Percentiles rank a stretch among this genome's conserved stretches.
phyloP scores from a whole-genome alignment of 441 rosid genomes.

The Croton setiger region DNA sequence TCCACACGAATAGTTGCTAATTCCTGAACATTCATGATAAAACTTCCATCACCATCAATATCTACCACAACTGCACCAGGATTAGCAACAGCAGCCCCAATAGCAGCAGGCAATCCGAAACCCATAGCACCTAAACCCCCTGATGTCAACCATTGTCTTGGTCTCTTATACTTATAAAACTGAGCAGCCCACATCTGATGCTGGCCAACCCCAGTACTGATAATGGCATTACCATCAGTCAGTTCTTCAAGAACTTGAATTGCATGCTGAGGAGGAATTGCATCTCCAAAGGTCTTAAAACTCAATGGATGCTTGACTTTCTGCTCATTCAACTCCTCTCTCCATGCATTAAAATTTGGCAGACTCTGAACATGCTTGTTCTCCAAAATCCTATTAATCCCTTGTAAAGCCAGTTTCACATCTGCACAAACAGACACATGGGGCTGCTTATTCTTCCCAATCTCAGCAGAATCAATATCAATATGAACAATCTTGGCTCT shows the following conservation, averaged over 20 bases:
- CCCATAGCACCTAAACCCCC: slow-evolving; percentile 99
- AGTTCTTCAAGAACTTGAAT: slow-evolving; percentile 85
- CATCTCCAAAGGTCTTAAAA: slow-evolving; percentile 79
- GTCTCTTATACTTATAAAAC: slow-evolving; percentile 77
- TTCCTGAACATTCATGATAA: slow-evolving; percentile 92
- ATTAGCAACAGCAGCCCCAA: slow-evolving; percentile 91
- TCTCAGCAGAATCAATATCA: slow-evolving; percentile 90
- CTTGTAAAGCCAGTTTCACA: slow-evolving; percentile 70
- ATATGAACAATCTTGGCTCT: slow-evolving; percentile 93
- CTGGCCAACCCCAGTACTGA: slow-evolving; percentile 95
- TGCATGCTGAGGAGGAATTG: slow-evolving; percentile 90
- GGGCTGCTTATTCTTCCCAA: slow-evolving; percentile 97
- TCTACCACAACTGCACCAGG: slow-evolving; percentile 79
- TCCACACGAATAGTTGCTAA: slow-evolving; percentile 81
- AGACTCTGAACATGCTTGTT: slow-evolving; percentile 35
- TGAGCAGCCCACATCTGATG: slow-evolving; percentile 99
- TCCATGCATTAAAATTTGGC: slow-evolving; percentile 68
- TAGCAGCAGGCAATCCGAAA: slow-evolving; percentile 92
- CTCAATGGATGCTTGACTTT: slow-evolving; percentile 57
- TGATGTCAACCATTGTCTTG: slow-evolving; percentile 92
- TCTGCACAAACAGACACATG: slow-evolving; percentile 86
- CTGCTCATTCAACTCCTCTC: slow-evolving; percentile 64
- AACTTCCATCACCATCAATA: slow-evolving; percentile 97
- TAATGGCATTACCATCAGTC: slow-evolving; percentile 77
- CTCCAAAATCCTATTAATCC: slow-evolving; percentile 64